Base-by-base conservation (phyloP, 768 basidiomycete genomes). In the Gymnopilus dilepis region DNA sequence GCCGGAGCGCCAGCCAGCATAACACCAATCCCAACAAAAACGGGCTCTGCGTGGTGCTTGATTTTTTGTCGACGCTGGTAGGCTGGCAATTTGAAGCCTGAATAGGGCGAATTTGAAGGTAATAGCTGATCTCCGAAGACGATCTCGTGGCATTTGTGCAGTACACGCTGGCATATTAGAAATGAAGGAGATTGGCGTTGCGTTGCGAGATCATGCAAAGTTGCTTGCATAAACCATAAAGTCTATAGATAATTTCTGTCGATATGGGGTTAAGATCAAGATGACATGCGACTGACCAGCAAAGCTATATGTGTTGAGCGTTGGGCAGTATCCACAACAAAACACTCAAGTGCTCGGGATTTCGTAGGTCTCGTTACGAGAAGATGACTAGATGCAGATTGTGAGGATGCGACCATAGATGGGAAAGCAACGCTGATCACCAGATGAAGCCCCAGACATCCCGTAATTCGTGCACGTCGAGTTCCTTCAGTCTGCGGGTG, bases 161-260 rank as follows among this genome's bases (percentile, higher is more conserved):
- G 78, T 38, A 95, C 86, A 62, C 97, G 87, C 75, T 96, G 94
- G 74, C 97, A 99, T 60, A 97, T 90, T 50, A 86, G 78, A 76
- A 98, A 98, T 0, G 95, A 93, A 42, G 78, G 84, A 2, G 94
- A 89, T 50, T 86, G 84, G 54, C 87, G 83, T 13, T 78, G 81
- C 45, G 75, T 48, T 0, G 89, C 84, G 7, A 98, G 81, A 74
- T 99, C 97, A 59, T 86, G 86, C 19, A 99, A 81, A 26, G 92
- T 88, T 15, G 97, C 94, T 84, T 99, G 97, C 91, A 99, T 96
- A 76, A 96, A 97, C 95, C 97, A 99, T 45, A 99, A 78, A 0
- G 97, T 98, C 75, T 76, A 60, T 22, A 19, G 37, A 8, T 57
- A 50, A 24, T 47, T 12, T 47, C 17, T 45, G 45, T 60, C 48